These are phyloP conservation scores for Arthrocladium fulminans DNA, from an alignment of 2,329 filamentous ascomycete genomes.

Conservation along the genomic window DNA sequence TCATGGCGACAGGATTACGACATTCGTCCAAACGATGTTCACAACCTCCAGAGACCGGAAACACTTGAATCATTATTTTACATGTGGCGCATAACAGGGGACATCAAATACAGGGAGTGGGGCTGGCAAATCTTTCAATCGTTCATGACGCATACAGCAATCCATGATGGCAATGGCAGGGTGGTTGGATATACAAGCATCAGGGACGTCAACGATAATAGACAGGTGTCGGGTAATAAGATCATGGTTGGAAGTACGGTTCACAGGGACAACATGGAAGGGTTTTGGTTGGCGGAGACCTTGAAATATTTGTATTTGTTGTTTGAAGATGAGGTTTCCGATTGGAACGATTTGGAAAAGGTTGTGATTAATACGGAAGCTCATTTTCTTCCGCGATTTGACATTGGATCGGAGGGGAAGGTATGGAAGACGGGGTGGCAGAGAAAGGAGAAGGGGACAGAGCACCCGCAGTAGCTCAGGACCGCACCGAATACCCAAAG, in stretches of 20 bases:
- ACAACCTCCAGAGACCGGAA: slow-evolving; percentile 92
- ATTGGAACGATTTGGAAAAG: slow-evolving; percentile 74
- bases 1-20: slow-evolving; percentile 69
- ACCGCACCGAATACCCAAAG: too few species aligned
- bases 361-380: slow-evolving; percentile 95
- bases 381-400: slow-evolving; percentile 79
- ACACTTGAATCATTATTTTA: slow-evolving; percentile 95
- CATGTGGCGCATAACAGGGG: slow-evolving; percentile 96
- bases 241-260: background rate
- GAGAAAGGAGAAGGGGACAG: background rate
- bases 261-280: slow-evolving; percentile 86
- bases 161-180: slow-evolving; percentile 50
- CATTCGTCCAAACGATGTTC: slow-evolving; percentile 52
- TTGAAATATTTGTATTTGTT: slow-evolving; percentile 96
- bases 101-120: slow-evolving; percentile 84
- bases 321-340: slow-evolving; percentile 59
- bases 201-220: slow-evolving; percentile 16
- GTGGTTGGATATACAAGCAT: slow-evolving; percentile 21
- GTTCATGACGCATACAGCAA: slow-evolving; percentile 76
- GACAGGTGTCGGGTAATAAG: slow-evolving; percentile 9
- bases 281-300: slow-evolving; percentile 97
- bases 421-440: slow-evolving; percentile 73
- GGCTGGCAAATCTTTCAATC: slow-evolving; percentile 97
- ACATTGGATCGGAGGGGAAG: slow-evolving; percentile 50
- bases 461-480: too few species aligned